Evolutionary conservation across 257 asterid genomes (phyloP).

Genomic region (Solanum dulcamara): DNA sequence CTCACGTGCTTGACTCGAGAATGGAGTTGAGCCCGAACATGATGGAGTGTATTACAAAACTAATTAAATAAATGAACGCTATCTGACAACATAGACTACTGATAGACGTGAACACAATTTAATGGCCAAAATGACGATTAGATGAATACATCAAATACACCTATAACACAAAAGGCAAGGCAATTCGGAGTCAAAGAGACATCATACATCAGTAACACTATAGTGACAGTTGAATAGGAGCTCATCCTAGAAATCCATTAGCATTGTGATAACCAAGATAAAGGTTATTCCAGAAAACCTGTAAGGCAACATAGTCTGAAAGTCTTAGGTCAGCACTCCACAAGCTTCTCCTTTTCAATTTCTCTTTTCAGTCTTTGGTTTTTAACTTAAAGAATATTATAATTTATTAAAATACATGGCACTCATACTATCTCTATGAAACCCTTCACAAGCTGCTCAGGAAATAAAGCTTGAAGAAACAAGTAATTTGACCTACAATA

Average conservation of each 20-base stretch:
- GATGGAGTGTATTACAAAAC: not conserved
- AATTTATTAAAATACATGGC: not conserved
- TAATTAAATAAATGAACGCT: not conserved
- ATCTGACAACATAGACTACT: not conserved
- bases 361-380: not conserved
- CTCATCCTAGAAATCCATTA: not conserved
- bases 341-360: not conserved
- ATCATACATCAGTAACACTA: not conserved
- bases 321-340: not conserved
- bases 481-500: not conserved
- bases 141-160: not conserved
- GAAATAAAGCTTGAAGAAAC: not conserved
- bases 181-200: not conserved
- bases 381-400: not conserved
- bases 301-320: not conserved
- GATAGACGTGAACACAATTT: not conserved
- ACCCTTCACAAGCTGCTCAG: not conserved
- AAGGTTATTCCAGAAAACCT: not conserved
- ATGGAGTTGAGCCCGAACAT: not conserved
- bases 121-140: not conserved
- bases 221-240: not conserved
- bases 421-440: not conserved
- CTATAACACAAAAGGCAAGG: not conserved
- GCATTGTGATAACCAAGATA: not conserved
- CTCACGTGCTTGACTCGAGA: not conserved